Conservation (phyloP, 768 basidiomycete genomes). For the Trametes coccinea region DNA sequence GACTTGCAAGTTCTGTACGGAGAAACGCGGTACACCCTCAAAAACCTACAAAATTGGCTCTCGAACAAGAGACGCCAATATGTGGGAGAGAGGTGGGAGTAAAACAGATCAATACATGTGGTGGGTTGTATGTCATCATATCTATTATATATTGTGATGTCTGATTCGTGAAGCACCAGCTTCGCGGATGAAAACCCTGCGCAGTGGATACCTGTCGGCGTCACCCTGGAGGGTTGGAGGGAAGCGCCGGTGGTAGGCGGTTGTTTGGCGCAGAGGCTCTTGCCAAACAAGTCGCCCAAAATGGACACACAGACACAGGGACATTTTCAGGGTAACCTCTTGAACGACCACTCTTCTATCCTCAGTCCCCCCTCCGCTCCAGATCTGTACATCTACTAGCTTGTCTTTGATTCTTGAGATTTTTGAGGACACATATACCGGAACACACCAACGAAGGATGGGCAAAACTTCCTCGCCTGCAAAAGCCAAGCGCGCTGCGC, state of each 20-base stretch:
- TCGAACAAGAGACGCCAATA: neutral
- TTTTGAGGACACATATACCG: too few relatives aligned
- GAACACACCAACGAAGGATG: neutral
- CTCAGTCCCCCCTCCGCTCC: neutral
- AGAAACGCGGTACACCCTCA: neutral
- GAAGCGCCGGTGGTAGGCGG: neutral
- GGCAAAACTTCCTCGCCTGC: neutral
- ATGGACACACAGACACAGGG: neutral
- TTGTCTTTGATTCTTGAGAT: neutral
- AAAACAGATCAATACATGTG: neutral
- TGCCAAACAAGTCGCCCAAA: conserved; percentile 13
- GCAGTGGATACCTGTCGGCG: too few relatives aligned
- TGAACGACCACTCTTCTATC: too few relatives aligned
- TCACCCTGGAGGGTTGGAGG: too few relatives aligned
- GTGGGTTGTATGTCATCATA: too few relatives aligned
- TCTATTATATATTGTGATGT: too few relatives aligned
- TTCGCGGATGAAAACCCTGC: too few relatives aligned
- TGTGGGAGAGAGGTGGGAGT: neutral
- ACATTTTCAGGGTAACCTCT: neutral
- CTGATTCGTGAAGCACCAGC: too few relatives aligned
- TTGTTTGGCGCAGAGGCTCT: conserved; percentile 14
- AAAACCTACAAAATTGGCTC: conserved; percentile 9
- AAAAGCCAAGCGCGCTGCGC: neutral
- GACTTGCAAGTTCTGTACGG: neutral
- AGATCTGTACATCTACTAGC: neutral